Evolutionary conservation across 2,329 filamentous ascomycete genomes (phyloP).

Genomic region (Aureobasidium mangrovei): DNA sequence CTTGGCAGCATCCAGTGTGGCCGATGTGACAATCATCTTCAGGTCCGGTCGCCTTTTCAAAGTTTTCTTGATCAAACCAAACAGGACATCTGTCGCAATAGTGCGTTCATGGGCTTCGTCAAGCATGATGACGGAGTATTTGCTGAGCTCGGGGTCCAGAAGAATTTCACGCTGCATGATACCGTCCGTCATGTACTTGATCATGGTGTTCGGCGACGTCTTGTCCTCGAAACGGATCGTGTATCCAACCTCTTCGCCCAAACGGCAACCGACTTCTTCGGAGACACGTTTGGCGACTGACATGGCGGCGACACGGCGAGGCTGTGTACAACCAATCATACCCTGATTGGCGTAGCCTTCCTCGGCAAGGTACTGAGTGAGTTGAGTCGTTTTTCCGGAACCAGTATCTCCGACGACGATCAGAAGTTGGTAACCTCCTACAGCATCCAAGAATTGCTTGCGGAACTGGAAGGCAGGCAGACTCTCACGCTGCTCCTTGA

Average conservation of each 20-base stretch:
- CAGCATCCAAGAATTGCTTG: constrained; percentile 76
- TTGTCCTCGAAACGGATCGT: constrained; percentile 96
- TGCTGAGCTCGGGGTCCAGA: constrained; percentile 76
- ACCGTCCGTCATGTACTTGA: constrained; percentile 99
- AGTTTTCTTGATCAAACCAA: constrained; percentile 89
- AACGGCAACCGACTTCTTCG: constrained; percentile 84
- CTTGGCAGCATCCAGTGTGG: constrained; percentile 93
- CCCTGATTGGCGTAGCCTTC: constrained; percentile 79
- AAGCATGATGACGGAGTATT: constrained; percentile 95
- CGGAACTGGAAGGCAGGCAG: constrained; percentile 86
- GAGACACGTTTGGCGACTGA: constrained; percentile 95
- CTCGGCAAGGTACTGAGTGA: constrained; percentile 92
- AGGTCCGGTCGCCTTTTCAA: constrained; percentile 76
- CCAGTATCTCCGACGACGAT: constrained; percentile 97
- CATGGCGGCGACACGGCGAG: constrained; percentile 93
- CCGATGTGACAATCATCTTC: constrained; percentile 92
- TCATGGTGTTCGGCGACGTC: constrained; percentile 76
- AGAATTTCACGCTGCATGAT: constrained; percentile 96
- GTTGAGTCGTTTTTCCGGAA: constrained; percentile 91
- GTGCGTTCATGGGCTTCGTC: constrained; percentile 98
- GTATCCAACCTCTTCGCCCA: constrained; percentile 92
- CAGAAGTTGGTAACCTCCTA: constrained; percentile 78
- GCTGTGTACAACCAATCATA: constrained; percentile 93
- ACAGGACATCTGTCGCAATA: constrained; percentile 90
- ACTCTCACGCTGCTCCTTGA: constrained; percentile 87